Percentiles rank a stretch among this genome's conserved stretches.
phyloP scores from a whole-genome alignment of 2,329 filamentous ascomycete genomes.

The Colletotrichum tabaci region DNA sequence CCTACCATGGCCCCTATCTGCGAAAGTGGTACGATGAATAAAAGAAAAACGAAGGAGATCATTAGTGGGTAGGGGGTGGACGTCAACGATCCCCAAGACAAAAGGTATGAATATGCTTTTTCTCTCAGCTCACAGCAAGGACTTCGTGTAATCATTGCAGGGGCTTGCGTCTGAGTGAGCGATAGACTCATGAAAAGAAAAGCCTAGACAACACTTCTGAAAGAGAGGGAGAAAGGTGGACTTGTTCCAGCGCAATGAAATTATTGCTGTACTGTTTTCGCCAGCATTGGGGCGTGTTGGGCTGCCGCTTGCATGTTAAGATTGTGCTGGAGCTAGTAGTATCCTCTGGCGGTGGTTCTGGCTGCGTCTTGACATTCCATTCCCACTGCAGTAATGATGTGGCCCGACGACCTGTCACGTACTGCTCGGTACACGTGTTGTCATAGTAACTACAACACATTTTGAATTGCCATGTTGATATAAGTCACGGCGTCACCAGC shows the following conservation, averaged over 20 bases:
- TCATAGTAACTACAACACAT: neutral
- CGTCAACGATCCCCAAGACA: neutral
- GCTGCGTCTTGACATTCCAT: neutral
- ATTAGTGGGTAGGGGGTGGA: neutral
- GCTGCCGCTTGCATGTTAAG: no score
- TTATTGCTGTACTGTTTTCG: neutral
- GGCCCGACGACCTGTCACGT: neutral
- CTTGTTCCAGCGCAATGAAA: neutral
- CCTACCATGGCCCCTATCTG: neutral
- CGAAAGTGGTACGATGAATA: neutral
- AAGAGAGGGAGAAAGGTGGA: neutral
- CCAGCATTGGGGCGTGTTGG: neutral
- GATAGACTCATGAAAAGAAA: neutral
- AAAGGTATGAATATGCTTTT: neutral
- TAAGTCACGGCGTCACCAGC: neutral
- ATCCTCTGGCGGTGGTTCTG: neutral
- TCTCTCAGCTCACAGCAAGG: neutral
- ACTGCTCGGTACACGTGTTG: neutral
- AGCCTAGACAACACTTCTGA: neutral
- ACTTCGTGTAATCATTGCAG: slow-evolving; percentile 32
- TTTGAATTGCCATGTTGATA: neutral
- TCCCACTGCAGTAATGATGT: no score
- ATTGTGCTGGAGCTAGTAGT: neutral
- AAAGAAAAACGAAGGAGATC: no score
- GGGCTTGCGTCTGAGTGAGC: neutral